Evolutionary conservation across 371 early-diverging fungal species (phyloP).

Genomic region (Actinomucor elegans): DNA sequence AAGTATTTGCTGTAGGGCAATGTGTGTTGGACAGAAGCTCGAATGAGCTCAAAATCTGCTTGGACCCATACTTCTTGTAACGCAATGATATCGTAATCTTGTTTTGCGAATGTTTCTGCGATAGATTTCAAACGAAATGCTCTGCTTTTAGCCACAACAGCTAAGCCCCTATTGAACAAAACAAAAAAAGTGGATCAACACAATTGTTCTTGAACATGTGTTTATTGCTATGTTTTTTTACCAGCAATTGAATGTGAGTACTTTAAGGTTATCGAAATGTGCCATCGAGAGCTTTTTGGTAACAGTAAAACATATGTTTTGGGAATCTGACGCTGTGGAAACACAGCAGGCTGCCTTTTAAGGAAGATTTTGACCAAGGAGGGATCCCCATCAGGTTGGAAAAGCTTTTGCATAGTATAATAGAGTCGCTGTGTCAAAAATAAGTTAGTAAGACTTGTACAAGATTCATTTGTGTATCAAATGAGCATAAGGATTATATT

Average conservation of each 20-base stretch:
- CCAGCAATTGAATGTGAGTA: slow-evolving; percentile 49
- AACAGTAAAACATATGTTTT: too few species aligned
- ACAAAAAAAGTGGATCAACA: not conserved
- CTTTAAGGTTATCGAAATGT: slow-evolving; percentile 10
- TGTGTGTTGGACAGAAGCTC: slow-evolving; percentile 16
- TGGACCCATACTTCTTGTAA: slow-evolving; percentile 56
- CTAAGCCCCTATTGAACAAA: slow-evolving; percentile 41
- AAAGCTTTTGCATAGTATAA: too few species aligned
- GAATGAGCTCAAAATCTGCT: slow-evolving; percentile 36
- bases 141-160: slow-evolving; percentile 38
- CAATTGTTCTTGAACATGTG: not conserved
- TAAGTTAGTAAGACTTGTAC: too few species aligned
- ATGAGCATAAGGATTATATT: too few species aligned
- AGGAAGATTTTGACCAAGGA: too few species aligned
- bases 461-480: too few species aligned
- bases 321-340: too few species aligned
- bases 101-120: slow-evolving; percentile 30
- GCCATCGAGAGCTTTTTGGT: too few species aligned
- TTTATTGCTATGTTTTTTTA: slow-evolving; percentile 1
- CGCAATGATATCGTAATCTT: slow-evolving; percentile 48
- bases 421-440: too few species aligned
- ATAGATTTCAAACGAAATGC: slow-evolving; percentile 42
- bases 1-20: slow-evolving; percentile 44
- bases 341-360: too few species aligned
- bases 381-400: too few species aligned